A percentile compares a stretch with the other conserved stretches of the same genome.
These are phyloP conservation scores for Russula olivacea DNA, from an alignment of 768 basidiomycete genomes.

Conservation along the genomic window DNA sequence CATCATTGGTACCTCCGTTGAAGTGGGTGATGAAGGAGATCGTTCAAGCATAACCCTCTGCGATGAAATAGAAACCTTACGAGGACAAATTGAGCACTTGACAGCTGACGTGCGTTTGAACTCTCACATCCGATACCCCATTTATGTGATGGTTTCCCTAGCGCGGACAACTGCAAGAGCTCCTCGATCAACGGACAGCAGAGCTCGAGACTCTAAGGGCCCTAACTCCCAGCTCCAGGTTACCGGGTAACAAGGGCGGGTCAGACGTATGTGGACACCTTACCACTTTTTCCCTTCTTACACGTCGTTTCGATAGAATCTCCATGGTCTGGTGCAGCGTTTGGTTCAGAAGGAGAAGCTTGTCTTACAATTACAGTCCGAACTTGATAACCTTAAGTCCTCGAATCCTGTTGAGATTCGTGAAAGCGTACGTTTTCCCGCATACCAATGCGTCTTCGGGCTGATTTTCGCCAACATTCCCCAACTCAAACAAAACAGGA, in stretches of 20 bases:
- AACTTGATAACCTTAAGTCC: conserved; percentile 57
- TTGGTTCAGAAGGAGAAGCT: conserved; percentile 83
- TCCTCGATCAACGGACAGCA: conserved; percentile 57
- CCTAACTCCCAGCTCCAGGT: conserved; percentile 36
- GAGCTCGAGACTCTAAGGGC: conserved; percentile 59
- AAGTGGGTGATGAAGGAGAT: conserved; percentile 38
- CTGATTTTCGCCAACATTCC: not conserved
- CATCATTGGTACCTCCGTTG: conserved; percentile 58
- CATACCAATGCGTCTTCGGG: not conserved
- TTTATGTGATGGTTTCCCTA: conserved; percentile 27
- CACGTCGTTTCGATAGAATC: conserved; percentile 39
- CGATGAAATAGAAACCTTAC: conserved; percentile 56
- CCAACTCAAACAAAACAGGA: conserved; percentile 40
- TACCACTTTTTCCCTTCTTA: not conserved
- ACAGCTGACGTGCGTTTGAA: conserved; percentile 52
- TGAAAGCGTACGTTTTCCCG: conserved; percentile 48
- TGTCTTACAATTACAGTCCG: conserved; percentile 64
- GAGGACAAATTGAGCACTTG: conserved; percentile 55
- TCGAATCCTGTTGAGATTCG: conserved; percentile 51
- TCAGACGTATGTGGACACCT: conserved; percentile 44
- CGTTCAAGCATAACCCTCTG: conserved; percentile 41
- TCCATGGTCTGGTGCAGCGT: conserved; percentile 71
- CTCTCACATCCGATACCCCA: not conserved
- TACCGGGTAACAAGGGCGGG: conserved; percentile 41
- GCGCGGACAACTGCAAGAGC: conserved; percentile 47